Base-by-base conservation (phyloP, 768 basidiomycete species). In the Trametes elegans region DNA sequence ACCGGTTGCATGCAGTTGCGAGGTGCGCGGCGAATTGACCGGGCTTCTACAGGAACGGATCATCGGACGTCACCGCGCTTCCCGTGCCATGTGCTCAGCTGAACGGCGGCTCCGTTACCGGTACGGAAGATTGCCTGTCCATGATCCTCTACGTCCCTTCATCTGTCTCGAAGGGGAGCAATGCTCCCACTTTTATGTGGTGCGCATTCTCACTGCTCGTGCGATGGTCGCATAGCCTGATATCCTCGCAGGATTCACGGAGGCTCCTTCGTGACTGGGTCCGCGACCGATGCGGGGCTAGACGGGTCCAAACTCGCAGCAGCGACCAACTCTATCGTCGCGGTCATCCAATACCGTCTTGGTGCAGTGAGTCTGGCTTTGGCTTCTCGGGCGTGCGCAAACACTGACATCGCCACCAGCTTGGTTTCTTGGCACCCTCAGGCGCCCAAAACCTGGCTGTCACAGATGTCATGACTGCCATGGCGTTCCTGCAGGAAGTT, bases 301-400 rank as follows among this genome's bases (percentile, higher is more conserved):
- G 88, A 93, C 67, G 92, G 90, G 1, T 86, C 88, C 7, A 80
- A 77, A 4, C 79, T 94, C 14, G 90, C 91, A 0, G 64, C 77
- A 23, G 79, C 81, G 1, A 87, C 87, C 6, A 76, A 82, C 42
- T 85, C 90, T 5, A 85, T 94, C 51, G 89, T 94, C 16, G 85
- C 84, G 7, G 84, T 90, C 14, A 74, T 92, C 24, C 92, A 94
- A 67, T 93, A 94, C 65, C 83, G 93, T 46, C 76, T 90, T n/a
- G 91, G 88, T 40, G 81, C 81, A 55, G 83, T 90, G 66, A 60
- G 85, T 74, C 44, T 29, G 21, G 36, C 16, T 5, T 16, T 52
- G 21, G 19, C 14, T 49, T 35, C 26, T 42, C 11, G 18, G 36
- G 43, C 35, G 27, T 58, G 44, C 44, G 55, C 19, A 62, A 21